Evolutionary conservation across 768 basidiomycete genomes (phyloP).

Genomic region (Dacryopinax spathularia): DNA sequence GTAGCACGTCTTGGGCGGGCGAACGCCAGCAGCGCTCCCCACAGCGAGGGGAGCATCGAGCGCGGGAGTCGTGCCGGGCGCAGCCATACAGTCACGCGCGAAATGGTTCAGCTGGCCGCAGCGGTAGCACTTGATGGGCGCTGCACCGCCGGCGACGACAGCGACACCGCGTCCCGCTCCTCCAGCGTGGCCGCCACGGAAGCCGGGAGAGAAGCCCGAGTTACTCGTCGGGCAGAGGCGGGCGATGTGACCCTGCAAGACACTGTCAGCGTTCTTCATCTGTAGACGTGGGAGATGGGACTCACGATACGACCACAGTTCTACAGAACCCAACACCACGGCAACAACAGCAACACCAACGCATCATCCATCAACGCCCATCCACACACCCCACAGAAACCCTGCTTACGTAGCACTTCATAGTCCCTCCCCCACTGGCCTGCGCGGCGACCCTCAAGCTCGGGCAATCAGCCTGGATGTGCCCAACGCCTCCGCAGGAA

Average conservation of each 20-base stretch:
- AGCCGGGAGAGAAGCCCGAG: slow-evolving; percentile 19
- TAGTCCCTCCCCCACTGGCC: slow-evolving; percentile 34
- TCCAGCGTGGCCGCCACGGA: slow-evolving; percentile 20
- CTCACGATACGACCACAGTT: slow-evolving; percentile 8
- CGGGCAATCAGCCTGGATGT: slow-evolving; percentile 73
- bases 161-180: slow-evolving; percentile 52
- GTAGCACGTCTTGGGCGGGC: slow-evolving; percentile 70
- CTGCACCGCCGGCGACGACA: slow-evolving; percentile 44
- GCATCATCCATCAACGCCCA: not conserved
- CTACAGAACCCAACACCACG: too few species aligned
- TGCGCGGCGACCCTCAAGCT: slow-evolving; percentile 45
- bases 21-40: slow-evolving; percentile 29
- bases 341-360: too few species aligned
- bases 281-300: too few species aligned
- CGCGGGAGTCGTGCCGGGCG: slow-evolving; percentile 40
- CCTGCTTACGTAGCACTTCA: slow-evolving; percentile 68
- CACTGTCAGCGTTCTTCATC: too few species aligned
- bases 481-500: slow-evolving; percentile 82
- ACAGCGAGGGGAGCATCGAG: slow-evolving; percentile 34
- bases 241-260: slow-evolving; percentile 76
- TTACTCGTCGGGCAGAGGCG: slow-evolving; percentile 44
- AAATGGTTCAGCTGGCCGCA: slow-evolving; percentile 76
- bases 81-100: slow-evolving; percentile 65
- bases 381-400: not conserved
- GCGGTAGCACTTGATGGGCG: slow-evolving; percentile 71